A percentile compares a stretch with the other conserved stretches of the same genome.
Evolutionary conservation across 2,329 filamentous ascomycete genomes (phyloP).

Genomic region (Neonectria coccinea): DNA sequence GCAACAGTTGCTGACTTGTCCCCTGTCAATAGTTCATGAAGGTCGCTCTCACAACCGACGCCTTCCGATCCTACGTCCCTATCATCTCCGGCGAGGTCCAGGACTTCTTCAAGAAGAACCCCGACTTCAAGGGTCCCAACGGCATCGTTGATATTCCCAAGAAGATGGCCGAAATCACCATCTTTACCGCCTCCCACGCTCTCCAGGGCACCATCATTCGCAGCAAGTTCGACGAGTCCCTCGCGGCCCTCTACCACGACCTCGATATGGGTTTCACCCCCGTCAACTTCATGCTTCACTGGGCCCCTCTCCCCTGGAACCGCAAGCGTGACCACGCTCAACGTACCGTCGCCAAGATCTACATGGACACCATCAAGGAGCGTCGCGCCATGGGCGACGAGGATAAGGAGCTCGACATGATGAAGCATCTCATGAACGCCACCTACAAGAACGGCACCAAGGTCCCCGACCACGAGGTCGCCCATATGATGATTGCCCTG

Average conservation of each 20-base stretch:
- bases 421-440: constrained; percentile 89
- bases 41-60: constrained; percentile 79
- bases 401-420: constrained; percentile 77
- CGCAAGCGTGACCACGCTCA: constrained; percentile 83
- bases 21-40: constrained; percentile 75
- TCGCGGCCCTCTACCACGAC: constrained; percentile 87
- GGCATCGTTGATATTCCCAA: constrained; percentile 79
- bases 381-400: constrained; percentile 67
- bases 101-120: constrained; percentile 76
- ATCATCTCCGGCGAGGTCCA: constrained; percentile 82
- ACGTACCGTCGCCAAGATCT: constrained; percentile 82
- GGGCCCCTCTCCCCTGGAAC: constrained; percentile 91
- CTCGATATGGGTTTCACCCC: constrained; percentile 91
- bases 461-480: constrained; percentile 86
- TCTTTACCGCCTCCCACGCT: constrained; percentile 88
- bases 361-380: constrained; percentile 83
- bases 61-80: constrained; percentile 80
- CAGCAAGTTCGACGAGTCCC: constrained; percentile 80
- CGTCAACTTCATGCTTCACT: constrained; percentile 91
- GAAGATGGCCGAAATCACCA: constrained; percentile 86
- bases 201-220: constrained; percentile 88
- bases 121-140: constrained; percentile 74
- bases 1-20: constrained; percentile 32
- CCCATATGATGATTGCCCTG: constrained; percentile 93
- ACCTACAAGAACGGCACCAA: constrained; percentile 84